phyloP scores from a whole-genome alignment of 2,329 filamentous ascomycete species.

The Pseudocercospora eumusae region DNA sequence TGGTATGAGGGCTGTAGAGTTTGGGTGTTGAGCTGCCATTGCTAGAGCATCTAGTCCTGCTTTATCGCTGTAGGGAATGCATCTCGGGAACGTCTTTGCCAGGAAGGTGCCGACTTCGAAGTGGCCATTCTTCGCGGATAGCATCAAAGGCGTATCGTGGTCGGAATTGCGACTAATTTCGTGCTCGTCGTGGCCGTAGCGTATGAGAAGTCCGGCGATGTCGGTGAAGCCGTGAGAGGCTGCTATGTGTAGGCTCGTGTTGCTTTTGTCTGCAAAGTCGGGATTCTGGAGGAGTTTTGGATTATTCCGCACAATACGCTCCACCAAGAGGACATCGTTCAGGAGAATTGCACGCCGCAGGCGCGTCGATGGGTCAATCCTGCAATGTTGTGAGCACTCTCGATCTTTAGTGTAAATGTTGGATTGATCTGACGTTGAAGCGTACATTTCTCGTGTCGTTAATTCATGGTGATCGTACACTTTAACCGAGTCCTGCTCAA shows the following conservation, averaged over 20 bases:
- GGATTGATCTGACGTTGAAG: background rate
- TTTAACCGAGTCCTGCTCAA: conserved; percentile 29
- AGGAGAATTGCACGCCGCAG: conserved; percentile 79
- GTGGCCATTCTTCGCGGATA: conserved; percentile 69
- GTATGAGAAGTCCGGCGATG: conserved; percentile 68
- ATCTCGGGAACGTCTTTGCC: conserved; percentile 62
- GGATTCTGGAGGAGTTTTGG: conserved; percentile 74
- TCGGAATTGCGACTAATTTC: conserved; percentile 76
- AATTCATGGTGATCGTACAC: conserved; percentile 15
- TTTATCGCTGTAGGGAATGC: conserved; percentile 66
- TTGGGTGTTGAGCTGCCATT: conserved; percentile 36
- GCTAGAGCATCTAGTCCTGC: conserved; percentile 68
- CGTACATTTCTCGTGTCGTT: conserved; percentile 23
- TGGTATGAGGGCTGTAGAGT: conserved; percentile 47
- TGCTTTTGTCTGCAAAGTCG: conserved; percentile 72
- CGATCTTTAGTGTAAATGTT: background rate
- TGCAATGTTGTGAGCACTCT: conserved; percentile 39
- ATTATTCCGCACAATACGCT: conserved; percentile 74
- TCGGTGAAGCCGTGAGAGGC: conserved; percentile 69
- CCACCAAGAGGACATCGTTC: conserved; percentile 71
- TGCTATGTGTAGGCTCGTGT: conserved; percentile 81
- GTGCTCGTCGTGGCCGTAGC: conserved; percentile 72
- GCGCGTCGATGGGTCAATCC: conserved; percentile 76
- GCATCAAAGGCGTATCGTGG: conserved; percentile 78
- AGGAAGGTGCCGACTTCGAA: conserved; percentile 73